Base-by-base conservation (phyloP, 129 eudicot species). In the Chrysanthemum lavandulifolium region DNA sequence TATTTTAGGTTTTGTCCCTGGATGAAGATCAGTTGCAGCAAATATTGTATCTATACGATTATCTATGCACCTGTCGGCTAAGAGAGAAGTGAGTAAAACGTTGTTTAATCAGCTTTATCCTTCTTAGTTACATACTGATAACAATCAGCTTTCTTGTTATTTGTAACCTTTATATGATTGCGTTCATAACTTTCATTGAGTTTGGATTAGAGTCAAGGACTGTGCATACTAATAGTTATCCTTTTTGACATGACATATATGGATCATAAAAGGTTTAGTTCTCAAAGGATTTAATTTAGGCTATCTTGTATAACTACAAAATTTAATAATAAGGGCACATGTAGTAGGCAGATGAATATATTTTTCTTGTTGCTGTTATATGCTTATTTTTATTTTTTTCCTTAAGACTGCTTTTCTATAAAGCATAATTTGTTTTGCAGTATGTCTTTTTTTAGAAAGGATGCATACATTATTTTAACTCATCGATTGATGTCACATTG, bases 21-120 rank as follows among this genome's bases (percentile, higher is more conserved):
- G 78, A 89, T 76, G 95, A 91, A 72, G 83, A 76, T 81, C 95
- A 93, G 79, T 78, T 89, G 80, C 90, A 82, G 78, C 88, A 86
- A 60, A 86, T 93, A 55, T 75, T 93, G 86, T 74, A 77, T 68
- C 81, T 93, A 50, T 78, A 73, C 62, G 98, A 93, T 79, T 87
- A 87, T 80, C 67, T 93, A 53, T 75, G 87, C 59, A 71, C 77
- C n/a, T 89, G 94, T 67, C 72, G 73, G 67, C 73, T 81, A 64
- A 75, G 89, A 78, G 89, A 81, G 62, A 85, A 70, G 89, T 84
- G 62, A 77, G 88, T 73, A 61, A 40, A 61, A 50, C 13, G 52
- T 56, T 13, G 21, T 72, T 68, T 33, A 6, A 54, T 63, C 29
- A 11, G 49, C 33, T 16, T 40, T 61, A 56, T 69, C 15, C 49